Evolutionary conservation across 2,329 filamentous ascomycete species (phyloP).

Genomic region (Xylaria sp.): DNA sequence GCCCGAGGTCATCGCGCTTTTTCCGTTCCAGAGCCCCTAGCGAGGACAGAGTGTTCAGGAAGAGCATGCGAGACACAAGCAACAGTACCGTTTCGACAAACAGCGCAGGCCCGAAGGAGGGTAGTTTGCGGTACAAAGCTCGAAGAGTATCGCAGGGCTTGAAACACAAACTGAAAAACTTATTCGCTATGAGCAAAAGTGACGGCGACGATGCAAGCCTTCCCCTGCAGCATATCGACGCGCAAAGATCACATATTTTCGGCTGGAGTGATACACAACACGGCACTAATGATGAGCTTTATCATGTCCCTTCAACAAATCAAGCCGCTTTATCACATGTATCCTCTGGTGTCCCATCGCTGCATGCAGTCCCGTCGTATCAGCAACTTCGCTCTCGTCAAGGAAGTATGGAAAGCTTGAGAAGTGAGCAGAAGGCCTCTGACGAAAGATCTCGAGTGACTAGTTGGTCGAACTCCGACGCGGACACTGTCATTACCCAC

Average conservation of each 20-base stretch:
- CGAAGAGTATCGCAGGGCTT: constrained; percentile 72
- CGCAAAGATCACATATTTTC: constrained; percentile 52
- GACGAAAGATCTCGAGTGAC: constrained; percentile 74
- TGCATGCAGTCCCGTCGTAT: constrained; percentile 60
- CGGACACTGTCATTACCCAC: constrained; percentile 63
- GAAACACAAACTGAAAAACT: constrained; percentile 68
- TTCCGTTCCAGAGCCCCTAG: constrained; percentile 55
- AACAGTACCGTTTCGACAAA: constrained; percentile 53
- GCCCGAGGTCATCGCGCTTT: constrained; percentile 57
- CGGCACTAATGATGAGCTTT: constrained; percentile 36
- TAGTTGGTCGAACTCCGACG: constrained; percentile 76
- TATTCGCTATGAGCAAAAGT: constrained; percentile 60
- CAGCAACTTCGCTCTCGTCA: constrained; percentile 63
- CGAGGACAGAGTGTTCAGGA: constrained; percentile 50
- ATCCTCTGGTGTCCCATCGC: constrained; percentile 60
- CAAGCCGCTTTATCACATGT: constrained; percentile 58
- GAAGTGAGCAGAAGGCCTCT: constrained; percentile 53
- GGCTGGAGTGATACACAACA: constrained; percentile 32
- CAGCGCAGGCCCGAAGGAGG: constrained; percentile 45
- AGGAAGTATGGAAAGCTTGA: constrained; percentile 65
- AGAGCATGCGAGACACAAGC: constrained; percentile 63
- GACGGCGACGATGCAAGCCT: constrained; percentile 52
- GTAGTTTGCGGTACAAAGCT: constrained; percentile 61
- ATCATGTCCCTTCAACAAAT: constrained; percentile 31
- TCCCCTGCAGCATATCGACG: constrained; percentile 65